Conservation (phyloP, 2,329 filamentous ascomycete genomes). For the Bisporella sp. region DNA sequence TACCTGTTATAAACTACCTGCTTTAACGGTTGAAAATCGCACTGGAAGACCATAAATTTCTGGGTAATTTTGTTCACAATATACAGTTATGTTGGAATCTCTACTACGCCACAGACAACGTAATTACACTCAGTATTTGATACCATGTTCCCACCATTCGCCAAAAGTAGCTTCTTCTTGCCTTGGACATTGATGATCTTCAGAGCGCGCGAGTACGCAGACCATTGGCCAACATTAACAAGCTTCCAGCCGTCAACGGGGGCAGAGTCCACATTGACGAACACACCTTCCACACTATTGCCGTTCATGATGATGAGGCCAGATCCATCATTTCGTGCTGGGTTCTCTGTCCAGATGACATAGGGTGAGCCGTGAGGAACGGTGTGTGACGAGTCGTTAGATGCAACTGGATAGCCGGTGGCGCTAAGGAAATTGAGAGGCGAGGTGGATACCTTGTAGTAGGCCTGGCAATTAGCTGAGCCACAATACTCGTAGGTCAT, state of each 20-base stretch:
- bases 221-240: not conserved
- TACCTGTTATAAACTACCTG: too few relatives aligned
- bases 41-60: too few relatives aligned
- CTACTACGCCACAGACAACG: not conserved
- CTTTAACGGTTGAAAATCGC: too few relatives aligned
- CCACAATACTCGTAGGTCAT: conserved; percentile 41
- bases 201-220: not conserved
- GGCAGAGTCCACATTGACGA: not conserved
- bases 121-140: not conserved
- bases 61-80: not conserved
- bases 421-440: not conserved
- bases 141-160: not conserved
- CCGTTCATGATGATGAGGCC: not conserved
- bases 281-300: not conserved
- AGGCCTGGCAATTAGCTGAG: not conserved
- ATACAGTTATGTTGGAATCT: not conserved
- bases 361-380: not conserved
- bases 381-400: not conserved
- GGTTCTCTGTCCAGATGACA: not conserved
- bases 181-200: not conserved
- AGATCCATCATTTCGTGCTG: not conserved
- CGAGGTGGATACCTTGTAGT: not conserved
- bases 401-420: not conserved
- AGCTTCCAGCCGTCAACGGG: not conserved
- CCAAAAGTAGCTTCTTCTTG: not conserved